Evolutionary conservation across 805 yeast species (phyloP).

Genomic region (Blastobotrys attinorum): DNA sequence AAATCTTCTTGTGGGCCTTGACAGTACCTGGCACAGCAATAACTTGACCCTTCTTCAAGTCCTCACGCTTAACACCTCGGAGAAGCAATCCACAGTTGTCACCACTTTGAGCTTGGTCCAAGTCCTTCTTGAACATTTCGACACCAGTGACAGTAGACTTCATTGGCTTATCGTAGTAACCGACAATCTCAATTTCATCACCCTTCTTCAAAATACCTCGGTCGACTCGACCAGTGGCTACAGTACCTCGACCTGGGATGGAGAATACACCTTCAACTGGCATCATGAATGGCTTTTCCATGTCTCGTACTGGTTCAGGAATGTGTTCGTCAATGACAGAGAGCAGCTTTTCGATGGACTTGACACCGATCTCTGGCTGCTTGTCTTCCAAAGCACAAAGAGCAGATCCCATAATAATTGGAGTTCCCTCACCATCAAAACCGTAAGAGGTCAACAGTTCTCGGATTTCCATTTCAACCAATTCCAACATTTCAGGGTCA

Average conservation of each 20-base stretch:
- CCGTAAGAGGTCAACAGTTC: slow-evolving; percentile 86
- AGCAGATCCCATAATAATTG: slow-evolving; percentile 98
- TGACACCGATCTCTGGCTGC: slow-evolving; percentile 84
- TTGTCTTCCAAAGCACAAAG: slow-evolving; percentile 87
- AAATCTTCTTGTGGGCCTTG: slow-evolving; percentile 86
- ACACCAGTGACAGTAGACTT: slow-evolving; percentile 97
- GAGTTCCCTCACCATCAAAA: slow-evolving; percentile 96
- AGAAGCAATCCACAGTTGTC: slow-evolving; percentile 96
- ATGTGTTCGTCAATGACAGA: slow-evolving; percentile 89
- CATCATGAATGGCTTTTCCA: slow-evolving; percentile 93
- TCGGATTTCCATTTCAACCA: slow-evolving; percentile 99
- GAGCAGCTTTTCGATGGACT: slow-evolving; percentile 75
- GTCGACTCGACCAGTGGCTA: slow-evolving; percentile 97
- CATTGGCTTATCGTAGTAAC: slow-evolving; percentile 75
- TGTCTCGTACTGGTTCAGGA: slow-evolving; percentile 94
- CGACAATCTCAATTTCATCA: slow-evolving; percentile 96
- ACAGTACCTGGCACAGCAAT: slow-evolving; percentile 87
- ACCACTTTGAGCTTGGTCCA: slow-evolving; percentile 97
- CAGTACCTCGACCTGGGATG: slow-evolving; percentile 99
- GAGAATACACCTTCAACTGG: slow-evolving; percentile 97
- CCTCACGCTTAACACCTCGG: slow-evolving; percentile 98
- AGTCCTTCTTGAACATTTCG: slow-evolving; percentile 99
- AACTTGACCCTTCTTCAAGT: slow-evolving; percentile 95
- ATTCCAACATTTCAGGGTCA: slow-evolving; percentile 98
- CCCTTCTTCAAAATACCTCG: slow-evolving; percentile 97